phyloP scores from a whole-genome alignment of 1,284 basidiomycete genomes.

The Cutaneotrichosporon spelunceum region DNA sequence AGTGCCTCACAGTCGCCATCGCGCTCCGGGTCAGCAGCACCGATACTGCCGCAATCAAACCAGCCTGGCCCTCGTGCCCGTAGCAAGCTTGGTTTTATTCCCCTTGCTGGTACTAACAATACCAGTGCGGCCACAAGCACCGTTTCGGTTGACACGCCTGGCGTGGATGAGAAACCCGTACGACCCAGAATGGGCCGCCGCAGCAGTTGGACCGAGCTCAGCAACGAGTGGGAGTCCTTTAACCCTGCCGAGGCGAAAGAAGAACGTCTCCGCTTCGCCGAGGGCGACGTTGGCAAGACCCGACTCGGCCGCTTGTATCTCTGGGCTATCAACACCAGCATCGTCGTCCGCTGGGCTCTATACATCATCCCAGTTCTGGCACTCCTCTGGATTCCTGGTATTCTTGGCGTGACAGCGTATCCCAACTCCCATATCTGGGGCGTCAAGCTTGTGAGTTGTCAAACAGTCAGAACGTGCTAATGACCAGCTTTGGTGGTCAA shows the following conservation, averaged over 20 bases:
- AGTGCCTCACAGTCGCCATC: not conserved
- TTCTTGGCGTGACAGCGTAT: conserved; percentile 64
- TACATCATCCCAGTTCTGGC: conserved; percentile 71
- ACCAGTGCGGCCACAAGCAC: conserved; percentile 1
- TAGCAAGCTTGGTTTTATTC: conserved; percentile 11
- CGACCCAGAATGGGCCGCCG: conserved; percentile 2
- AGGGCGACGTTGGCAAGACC: conserved; percentile 51
- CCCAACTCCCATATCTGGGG: conserved; percentile 56
- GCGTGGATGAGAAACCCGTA: conserved; percentile 2
- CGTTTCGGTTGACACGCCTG: not conserved
- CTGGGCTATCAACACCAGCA: conserved; percentile 71
- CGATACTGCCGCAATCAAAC: not conserved
- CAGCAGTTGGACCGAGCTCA: conserved; percentile 32
- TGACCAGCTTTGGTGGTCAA: conserved; percentile 70
- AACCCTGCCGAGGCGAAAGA: conserved; percentile 45
- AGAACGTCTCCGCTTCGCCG: conserved; percentile 47
- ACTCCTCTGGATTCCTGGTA: conserved; percentile 68
- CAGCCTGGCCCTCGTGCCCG: not conserved
- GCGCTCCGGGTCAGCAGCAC: not conserved
- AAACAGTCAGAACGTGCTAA: not conserved
- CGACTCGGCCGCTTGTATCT: conserved; percentile 57
- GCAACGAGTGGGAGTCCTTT: conserved; percentile 50
- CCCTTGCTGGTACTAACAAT: not conserved
- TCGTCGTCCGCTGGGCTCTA: conserved; percentile 73
- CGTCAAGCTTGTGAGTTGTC: conserved; percentile 52